Base-by-base conservation (phyloP, 1,284 basidiomycete genomes). In the Earliella scabrosa region DNA sequence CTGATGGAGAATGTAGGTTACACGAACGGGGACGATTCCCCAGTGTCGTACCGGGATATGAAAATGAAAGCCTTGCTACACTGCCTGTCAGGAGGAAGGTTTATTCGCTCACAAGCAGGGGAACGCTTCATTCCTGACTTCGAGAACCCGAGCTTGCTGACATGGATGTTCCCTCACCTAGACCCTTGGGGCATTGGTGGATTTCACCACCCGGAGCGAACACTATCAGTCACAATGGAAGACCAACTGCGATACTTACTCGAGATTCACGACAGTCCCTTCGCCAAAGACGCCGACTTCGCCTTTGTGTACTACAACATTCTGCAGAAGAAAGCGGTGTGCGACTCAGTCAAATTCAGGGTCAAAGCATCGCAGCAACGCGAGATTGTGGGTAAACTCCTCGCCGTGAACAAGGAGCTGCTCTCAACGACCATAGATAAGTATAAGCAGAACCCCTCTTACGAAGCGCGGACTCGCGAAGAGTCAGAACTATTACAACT, bases 91-190 rank as follows among this genome's bases (percentile, higher is more conserved):
- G 20, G 35, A 0, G 47, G 60, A 0, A 1, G 16, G 1, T 63
- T 63, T 41, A 9, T 64, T 0, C 18, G 36, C 4, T 55, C 57
- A 0, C 48, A 39, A 8, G 49, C 52, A 4, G 58, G 60, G 2
- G 21, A 13, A 3, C 5, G 44, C 1, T 55, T 58, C 6, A 36
- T 64, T 0, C 36, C 52, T 2, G 60, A 64, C 16, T 50, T 54
- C 18, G 35, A 60, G 21, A 58, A 58, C 36, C 41, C 53, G 0
- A 24, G 21, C 0, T 23, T 64, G 0, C 36, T 64, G 39, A 44
- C 52, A 1, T 54, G 41, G 47, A 10, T 60, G 2, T 58, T 58
- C 26, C 58, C 54, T 4, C 57, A 62, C 36, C 32, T 63, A 6
- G n/a, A n/a, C n/a, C n/a, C n/a, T n/a, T n/a, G n/a, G n/a, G n/a